A percentile compares a stretch with the other conserved stretches of the same genome.
phyloP scores from a whole-genome alignment of 2,329 filamentous ascomycete genomes.

The Neoascochyta sp. region DNA sequence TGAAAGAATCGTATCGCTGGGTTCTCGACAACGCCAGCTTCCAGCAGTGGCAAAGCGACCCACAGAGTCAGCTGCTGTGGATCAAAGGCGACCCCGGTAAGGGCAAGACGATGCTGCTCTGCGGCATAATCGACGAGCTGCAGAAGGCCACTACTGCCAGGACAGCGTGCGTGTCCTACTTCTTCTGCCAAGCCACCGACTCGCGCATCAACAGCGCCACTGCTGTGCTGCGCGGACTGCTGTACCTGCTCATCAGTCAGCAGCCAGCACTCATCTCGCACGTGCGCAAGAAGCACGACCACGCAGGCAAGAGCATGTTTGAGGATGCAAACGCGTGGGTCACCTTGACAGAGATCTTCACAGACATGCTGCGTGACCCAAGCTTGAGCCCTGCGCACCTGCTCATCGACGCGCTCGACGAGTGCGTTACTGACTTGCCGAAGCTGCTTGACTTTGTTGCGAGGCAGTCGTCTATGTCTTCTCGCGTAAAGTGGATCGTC shows the following conservation, averaged over 20 bases:
- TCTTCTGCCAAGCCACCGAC: slow-evolving; percentile 43
- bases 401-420: slow-evolving; percentile 14
- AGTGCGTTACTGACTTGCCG: slow-evolving; percentile 5
- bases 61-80: slow-evolving; percentile 35
- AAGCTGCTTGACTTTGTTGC: slow-evolving; percentile 4
- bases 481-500: slow-evolving; percentile 6
- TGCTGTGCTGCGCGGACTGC: slow-evolving; percentile 44
- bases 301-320: slow-evolving; percentile 3
- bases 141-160: slow-evolving; percentile 14
- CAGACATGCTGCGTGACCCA: slow-evolving; percentile 39
- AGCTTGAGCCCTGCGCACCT: slow-evolving; percentile 5
- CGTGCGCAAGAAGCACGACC: slow-evolving; percentile 6
- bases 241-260: slow-evolving; percentile 41
- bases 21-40: slow-evolving; percentile 22
- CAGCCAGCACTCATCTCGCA: slow-evolving; percentile 5
- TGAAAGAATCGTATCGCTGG: slow-evolving; percentile 13
- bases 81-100: slow-evolving; percentile 21
- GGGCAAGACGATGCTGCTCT: slow-evolving; percentile 42
- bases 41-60: slow-evolving; percentile 17
- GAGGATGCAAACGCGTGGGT: slow-evolving; percentile 11
- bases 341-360: slow-evolving; percentile 33
- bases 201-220: slow-evolving; percentile 35
- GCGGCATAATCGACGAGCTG: slow-evolving; percentile 27
- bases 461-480: background rate
- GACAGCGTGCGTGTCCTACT: slow-evolving; percentile 10